A percentile compares a stretch with the other conserved stretches of the same genome.
Conservation (phyloP, 1,139 yeast genomes). For the Schizosaccharomyces versatilis region DNA sequence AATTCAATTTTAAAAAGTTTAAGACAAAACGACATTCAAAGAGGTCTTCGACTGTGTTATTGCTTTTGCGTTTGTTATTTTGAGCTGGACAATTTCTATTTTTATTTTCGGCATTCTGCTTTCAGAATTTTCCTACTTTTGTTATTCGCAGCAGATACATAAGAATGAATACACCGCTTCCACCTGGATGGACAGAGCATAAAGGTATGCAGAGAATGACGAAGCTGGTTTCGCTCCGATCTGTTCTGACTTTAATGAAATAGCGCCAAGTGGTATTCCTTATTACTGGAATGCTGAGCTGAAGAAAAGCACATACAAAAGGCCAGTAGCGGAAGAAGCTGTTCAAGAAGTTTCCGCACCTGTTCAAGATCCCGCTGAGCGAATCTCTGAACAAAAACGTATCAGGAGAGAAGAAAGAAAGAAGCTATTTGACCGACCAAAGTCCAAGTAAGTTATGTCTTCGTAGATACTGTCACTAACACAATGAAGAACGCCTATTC, state of each 20-base stretch:
- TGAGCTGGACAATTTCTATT: not conserved
- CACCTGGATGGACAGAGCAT: constrained; percentile 3
- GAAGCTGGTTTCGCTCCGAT: not conserved
- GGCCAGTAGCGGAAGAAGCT: not conserved
- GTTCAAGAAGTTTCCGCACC: not conserved
- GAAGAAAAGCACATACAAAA: constrained; percentile 1
- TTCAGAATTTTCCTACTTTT: constrained; percentile 3
- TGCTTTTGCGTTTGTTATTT: no score
- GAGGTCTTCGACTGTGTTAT: no score
- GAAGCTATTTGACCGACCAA: not conserved
- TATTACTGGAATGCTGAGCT: constrained; percentile 1
- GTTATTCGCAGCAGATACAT: not conserved
- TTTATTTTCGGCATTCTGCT: constrained; percentile 4
- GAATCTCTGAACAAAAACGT: not conserved
- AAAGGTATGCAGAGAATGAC: not conserved
- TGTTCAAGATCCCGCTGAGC: not conserved
- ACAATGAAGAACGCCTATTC: not conserved
- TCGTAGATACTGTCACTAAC: not conserved
- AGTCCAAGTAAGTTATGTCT: not conserved
- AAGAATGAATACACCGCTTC: not conserved
- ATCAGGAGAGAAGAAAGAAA: not conserved
- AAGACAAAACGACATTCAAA: no score
- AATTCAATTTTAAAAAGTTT: no score
- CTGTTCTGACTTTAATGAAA: not conserved
- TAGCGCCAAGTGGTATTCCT: constrained; percentile 2